Evolutionary conservation across 129 eudicot genomes (phyloP).

Genomic region (Silybum marianum): DNA sequence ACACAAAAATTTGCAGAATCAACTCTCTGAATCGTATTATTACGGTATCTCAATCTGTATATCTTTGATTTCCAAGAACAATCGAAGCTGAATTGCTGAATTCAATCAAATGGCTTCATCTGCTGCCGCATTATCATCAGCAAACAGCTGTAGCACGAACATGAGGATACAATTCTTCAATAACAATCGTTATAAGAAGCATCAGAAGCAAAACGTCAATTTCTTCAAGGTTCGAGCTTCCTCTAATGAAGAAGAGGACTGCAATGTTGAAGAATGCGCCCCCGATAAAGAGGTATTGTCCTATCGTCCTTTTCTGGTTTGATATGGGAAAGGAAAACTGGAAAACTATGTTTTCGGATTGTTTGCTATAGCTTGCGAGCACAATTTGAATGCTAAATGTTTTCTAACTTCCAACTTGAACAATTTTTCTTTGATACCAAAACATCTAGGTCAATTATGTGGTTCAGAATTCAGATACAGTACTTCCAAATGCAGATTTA

Average conservation of each 20-base stretch:
- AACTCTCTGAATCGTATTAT: neutral
- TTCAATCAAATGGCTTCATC: conserved; percentile 47
- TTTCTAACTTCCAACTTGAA: neutral
- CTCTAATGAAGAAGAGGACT: conserved; percentile 56
- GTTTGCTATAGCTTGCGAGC: neutral
- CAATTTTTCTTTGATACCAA: neutral
- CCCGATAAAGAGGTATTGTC: conserved; percentile 90
- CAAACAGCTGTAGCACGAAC: conserved; percentile 47
- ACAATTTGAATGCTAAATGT: neutral
- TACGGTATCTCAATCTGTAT: neutral
- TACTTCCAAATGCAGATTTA: neutral
- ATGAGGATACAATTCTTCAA: conserved; percentile 38
- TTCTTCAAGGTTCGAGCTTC: conserved; percentile 58
- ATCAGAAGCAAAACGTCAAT: conserved; percentile 35
- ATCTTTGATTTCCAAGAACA: neutral
- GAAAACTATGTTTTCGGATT: neutral
- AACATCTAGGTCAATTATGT: neutral
- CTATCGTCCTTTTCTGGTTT: neutral
- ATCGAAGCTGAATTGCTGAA: neutral
- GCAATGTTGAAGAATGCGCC: conserved; percentile 97
- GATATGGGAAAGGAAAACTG: neutral
- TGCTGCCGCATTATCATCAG: conserved; percentile 48
- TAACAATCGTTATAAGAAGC: conserved; percentile 27
- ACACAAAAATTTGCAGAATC: neutral
- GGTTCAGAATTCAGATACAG: neutral